Conservation (phyloP, 23 red algal genomes). For the Agarophyton chilense region DNA sequence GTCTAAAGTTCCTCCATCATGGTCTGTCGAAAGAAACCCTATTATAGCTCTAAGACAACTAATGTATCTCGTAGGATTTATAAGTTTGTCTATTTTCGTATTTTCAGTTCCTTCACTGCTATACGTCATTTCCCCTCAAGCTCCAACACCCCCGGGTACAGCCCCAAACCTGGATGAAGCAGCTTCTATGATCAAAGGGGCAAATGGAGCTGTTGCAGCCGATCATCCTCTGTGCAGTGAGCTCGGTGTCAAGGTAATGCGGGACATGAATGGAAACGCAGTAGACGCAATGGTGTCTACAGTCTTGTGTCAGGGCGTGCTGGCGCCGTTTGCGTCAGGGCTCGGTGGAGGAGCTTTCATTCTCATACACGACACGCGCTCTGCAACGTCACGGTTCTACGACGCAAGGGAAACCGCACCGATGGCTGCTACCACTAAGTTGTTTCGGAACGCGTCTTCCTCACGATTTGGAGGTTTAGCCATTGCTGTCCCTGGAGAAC, state of each 20-base stretch:
- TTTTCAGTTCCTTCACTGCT: constrained; percentile 56
- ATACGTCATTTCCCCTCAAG: constrained; percentile 46
- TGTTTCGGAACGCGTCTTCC: constrained; percentile 20
- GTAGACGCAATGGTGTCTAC: constrained; percentile 90
- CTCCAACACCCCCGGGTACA: constrained; percentile 50
- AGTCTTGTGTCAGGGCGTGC: constrained; percentile 92
- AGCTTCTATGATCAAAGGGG: constrained; percentile 49
- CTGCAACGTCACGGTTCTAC: constrained; percentile 45
- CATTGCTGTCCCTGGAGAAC: constrained; percentile 90
- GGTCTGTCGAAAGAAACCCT: constrained; percentile 54
- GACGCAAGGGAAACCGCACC: constrained; percentile 94
- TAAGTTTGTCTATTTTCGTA: constrained; percentile 57
- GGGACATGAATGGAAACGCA: constrained; percentile 82
- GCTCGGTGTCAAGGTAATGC: constrained; percentile 79
- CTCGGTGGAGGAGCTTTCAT: constrained; percentile 91
- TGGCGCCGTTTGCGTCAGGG: constrained; percentile 89
- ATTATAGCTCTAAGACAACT: constrained; percentile 21
- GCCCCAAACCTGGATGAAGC: constrained; percentile 56
- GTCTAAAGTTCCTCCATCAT: constrained; percentile 34
- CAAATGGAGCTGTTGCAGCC: constrained; percentile 86
- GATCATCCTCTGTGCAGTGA: constrained; percentile 80
- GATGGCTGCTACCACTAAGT: constrained; percentile 26
- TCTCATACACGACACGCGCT: constrained; percentile 51
- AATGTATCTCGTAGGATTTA: constrained; percentile 40
- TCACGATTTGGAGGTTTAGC: constrained; percentile 74